Percentiles rank a stretch among this genome's conserved stretches.
Conservation (phyloP, 306 rosid genomes). For the Castanopsis chinensis region DNA sequence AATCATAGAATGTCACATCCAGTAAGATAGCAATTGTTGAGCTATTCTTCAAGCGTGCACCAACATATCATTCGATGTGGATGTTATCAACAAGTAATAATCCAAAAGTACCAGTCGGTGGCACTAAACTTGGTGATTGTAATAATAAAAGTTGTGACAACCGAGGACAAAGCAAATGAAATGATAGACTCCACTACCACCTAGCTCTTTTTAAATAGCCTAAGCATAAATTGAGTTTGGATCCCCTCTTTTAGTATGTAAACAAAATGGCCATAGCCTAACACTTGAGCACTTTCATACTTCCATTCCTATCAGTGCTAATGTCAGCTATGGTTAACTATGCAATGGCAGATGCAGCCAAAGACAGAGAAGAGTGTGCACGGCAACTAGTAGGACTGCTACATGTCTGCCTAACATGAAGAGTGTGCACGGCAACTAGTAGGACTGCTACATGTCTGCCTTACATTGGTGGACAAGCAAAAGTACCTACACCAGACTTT, state of each 20-base stretch:
- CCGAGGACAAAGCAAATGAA: background rate
- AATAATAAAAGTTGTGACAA: background rate
- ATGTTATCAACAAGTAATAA: background rate
- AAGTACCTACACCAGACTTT: conserved; percentile 73
- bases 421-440: conserved; percentile 47
- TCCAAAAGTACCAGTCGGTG: background rate
- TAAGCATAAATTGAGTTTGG: too few species aligned
- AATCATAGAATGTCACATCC: background rate
- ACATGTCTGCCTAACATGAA: too few species aligned
- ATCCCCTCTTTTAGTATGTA: too few species aligned
- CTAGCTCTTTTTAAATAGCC: too few species aligned
- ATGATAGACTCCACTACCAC: too few species aligned
- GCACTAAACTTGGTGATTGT: background rate
- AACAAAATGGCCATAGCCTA: too few species aligned
- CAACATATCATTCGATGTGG: background rate
- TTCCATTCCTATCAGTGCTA: too few species aligned
- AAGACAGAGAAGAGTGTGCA: too few species aligned
- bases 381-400: too few species aligned
- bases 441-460: conserved; percentile 77
- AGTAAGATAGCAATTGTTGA: background rate
- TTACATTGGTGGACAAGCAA: conserved; percentile 62
- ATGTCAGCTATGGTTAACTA: too few species aligned
- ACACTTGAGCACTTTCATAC: too few species aligned
- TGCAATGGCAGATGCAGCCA: too few species aligned
- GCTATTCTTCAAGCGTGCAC: background rate